Evolutionary conservation across 768 basidiomycete genomes (phyloP), one percentile per base, ranked within the genome.

Genomic region (Favolaschia claudopus): DNA sequence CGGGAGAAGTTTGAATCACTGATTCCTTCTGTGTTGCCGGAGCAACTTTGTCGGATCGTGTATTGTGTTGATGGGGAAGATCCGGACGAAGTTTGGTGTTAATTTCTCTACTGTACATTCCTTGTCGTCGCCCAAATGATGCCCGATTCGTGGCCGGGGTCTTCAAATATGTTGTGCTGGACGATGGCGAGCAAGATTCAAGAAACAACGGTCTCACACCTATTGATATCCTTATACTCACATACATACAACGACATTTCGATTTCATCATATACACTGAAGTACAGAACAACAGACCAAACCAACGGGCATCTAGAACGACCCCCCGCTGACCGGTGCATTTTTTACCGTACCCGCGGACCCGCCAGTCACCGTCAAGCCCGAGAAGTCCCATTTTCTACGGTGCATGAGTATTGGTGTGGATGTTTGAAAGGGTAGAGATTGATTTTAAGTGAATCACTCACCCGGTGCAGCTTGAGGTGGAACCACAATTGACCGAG

Each of bases 401-500:
- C 1, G 25, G 22, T n/a, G 8, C 17, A 7, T 14, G 36, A 24
- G 22, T 20, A 7, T 45, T 15, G 24, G 17, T 57, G 8, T 24
- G 37, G 14, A 28, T 24, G 3, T 5, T 33, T 9, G 33, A 37
- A 2, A 19, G 37, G 38, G 6, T 22, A 10, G 3, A 50, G n/a
- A 2, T 9, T 12, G 7, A 15, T 5, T 9, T 31, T 1, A 20
- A 25, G 19, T 20, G 28, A 10, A 43, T 17, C 7, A 50, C 51
- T 34, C 27, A 67, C 63, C 63, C 66, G 7, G 31, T 44, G 29
- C 66, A 67, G 45, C 60, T 67, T 50, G 56, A 60, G 14, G 63
- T 55, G 37, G 56, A 59, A 7, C 65, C 67, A 17, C 67, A 68
- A 53, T 65, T 65, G 27, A 68, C 67, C 54, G 61, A 45, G 7